These are phyloP conservation scores for Diplodia mutila DNA, from an alignment of 2,329 filamentous ascomycete genomes.

Conservation along the genomic window DNA sequence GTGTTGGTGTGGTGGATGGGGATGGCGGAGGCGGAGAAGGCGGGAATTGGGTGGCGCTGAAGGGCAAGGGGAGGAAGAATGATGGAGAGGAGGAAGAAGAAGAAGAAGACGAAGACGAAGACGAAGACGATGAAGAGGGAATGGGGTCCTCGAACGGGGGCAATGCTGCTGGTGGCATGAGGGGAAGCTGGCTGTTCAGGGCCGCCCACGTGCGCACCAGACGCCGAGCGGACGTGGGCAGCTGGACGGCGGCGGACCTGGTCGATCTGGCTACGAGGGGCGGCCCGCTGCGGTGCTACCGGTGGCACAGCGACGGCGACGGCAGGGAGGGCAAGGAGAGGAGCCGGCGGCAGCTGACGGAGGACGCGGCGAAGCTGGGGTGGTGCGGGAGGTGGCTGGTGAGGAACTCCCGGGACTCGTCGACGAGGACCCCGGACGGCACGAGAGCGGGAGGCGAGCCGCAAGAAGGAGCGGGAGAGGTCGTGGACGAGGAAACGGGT, in stretches of 20 bases:
- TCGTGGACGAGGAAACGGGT: background rate
- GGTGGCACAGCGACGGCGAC: constrained; percentile 10
- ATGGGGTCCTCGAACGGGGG: background rate
- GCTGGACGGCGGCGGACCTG: constrained; percentile 4
- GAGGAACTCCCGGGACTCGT: background rate
- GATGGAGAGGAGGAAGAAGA: background rate
- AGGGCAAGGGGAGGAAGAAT: background rate
- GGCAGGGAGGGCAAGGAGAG: background rate
- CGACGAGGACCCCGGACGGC: background rate
- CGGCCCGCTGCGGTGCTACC: constrained; percentile 8
- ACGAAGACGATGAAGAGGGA: background rate
- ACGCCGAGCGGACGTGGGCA: background rate
- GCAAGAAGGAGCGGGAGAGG: background rate
- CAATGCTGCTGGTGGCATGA: background rate
- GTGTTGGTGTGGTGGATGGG: background rate
- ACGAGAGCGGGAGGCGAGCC: background rate
- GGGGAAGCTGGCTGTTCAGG: background rate
- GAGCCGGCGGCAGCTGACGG: background rate
- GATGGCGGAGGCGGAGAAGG: background rate
- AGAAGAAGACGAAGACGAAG: background rate
- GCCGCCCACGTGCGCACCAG: background rate
- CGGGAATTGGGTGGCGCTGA: background rate
- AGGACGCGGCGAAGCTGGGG: background rate
- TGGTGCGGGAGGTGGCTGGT: constrained; percentile 1
- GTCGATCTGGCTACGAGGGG: constrained; percentile 1